Evolutionary conservation across 202 grass and related monocot species (phyloP), one percentile per base, ranked within the genome.

Genomic region (Brachypodium distachyon): DNA sequence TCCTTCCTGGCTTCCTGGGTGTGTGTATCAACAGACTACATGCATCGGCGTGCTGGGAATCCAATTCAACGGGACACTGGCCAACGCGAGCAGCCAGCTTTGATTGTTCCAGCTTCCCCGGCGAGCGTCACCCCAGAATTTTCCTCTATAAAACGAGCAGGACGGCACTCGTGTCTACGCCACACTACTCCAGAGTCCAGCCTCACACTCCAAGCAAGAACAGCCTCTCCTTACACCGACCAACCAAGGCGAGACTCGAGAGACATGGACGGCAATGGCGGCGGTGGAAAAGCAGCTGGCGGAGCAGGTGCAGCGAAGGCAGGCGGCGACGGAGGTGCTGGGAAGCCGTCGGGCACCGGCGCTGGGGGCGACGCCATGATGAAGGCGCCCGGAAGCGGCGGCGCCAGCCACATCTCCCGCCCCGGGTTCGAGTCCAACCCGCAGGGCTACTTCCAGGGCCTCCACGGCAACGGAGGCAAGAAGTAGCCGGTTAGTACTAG

Each of bases 391-490:
- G 65, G 74, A 52, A 42, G 37, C 10, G 56, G n/a, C 6, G 73
- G 26, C 29, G 46, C 46, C n/a, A n/a, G n/a, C 0, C 65, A 28
- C 75, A 84, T 84, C 67, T 72, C 82, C 4, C 66, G 82, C 56
- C 0, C 82, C 9, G 67, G 47, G 0, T 84, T 84, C 48, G 74
- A 79, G 66, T 44, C 74, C 7, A 56, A 79, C 57, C 82, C 74
- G 1, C 57, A 78, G 56, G 82, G 47, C 1, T 84, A 63, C 37
- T 84, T 84, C 66, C 36, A 71, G 44, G 74, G 19, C 14, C 82
- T 84, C 32, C 58, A 61, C 43, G 11, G 16, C 3, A 47, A 6
- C 1, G 68, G 17, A n/a, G 62, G 9, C 64, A 83, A 76, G 81
- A 62, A 81, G 67, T n/a, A 41, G 33, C 0, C 44, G 66, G 9